Base-by-base conservation (phyloP, 345 rosid species). In the Kernera saxatilis region DNA sequence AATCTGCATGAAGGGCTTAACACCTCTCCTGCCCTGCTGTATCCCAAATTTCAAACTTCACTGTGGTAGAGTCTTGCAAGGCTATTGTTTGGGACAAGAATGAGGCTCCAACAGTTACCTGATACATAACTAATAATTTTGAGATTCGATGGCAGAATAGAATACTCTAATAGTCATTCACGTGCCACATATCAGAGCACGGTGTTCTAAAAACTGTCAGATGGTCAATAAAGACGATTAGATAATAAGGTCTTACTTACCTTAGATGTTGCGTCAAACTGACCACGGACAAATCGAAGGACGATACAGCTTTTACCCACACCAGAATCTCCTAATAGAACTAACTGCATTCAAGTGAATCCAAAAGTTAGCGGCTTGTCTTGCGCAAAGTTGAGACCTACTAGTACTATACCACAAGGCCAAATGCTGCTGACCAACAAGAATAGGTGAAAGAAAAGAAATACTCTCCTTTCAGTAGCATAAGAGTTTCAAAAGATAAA, bases 21-120 rank as follows among this genome's bases (percentile, higher is more conserved):
- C 86, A 93, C 98, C 98, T 89, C 82, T 93, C 98, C 76, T 93
- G 98, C 19, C 98, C 98, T 49, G 98, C 98, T 59, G 98, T 93
- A 71, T 93, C 98, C 98, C 98, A 93, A 76, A 93, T 93, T 80
- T 93, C 98, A 84, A 93, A 91, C 84, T 93, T 93, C 43, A 93
- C 93, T 1, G 96, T 91, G 25, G 98, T 93, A 65, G 96, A 91
- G 79, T 93, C 98, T 82, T 89, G 97, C 84, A 93, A 82, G 33
- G 98, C 91, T 80, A 93, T 86, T 18, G 98, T 93, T 79, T 93
- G 98, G 25, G 97, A 93, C 82, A 93, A 79, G 82, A 93, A 93
- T 0, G 98, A 93, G 43, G 98, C 98, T 84, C 97, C 98, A 49
- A 93, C 87, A 78, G 98, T 93, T 21, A 93, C 98, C 98, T 93